Evolutionary conservation across 805 yeast species (phyloP).

Genomic region (Metschnikowia lochheadii): DNA sequence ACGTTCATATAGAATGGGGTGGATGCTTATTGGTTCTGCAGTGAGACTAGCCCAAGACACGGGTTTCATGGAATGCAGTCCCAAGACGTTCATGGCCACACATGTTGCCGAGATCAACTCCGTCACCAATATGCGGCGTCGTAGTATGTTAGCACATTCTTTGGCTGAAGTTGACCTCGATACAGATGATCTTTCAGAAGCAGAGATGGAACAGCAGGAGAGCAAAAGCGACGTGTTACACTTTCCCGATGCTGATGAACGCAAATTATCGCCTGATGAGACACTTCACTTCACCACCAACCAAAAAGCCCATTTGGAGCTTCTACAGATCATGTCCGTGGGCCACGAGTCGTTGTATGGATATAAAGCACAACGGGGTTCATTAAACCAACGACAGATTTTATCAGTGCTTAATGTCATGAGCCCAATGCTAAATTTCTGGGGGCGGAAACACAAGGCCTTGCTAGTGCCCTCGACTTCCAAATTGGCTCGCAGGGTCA

Average conservation of each 20-base stretch:
- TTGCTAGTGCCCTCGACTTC: constrained; percentile 49
- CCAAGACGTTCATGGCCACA: constrained; percentile 75
- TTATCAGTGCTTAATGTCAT: constrained; percentile 67
- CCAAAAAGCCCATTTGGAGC: constrained; percentile 76
- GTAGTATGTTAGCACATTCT: constrained; percentile 73
- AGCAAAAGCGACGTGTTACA: constrained; percentile 23
- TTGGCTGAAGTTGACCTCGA: constrained; percentile 62
- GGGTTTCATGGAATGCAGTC: constrained; percentile 70
- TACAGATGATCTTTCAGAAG: constrained; percentile 37
- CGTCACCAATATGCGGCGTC: constrained; percentile 74
- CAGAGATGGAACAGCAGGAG: constrained; percentile 26
- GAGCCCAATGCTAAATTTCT: constrained; percentile 71
- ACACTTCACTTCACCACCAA: constrained; percentile 50
- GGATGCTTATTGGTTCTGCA: constrained; percentile 90
- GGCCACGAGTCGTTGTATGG: constrained; percentile 84
- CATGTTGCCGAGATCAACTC: constrained; percentile 80
- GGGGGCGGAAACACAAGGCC: constrained; percentile 64
- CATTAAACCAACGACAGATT: constrained; percentile 57
- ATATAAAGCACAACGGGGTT: constrained; percentile 51
- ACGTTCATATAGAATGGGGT: constrained; percentile 84
- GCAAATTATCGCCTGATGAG: constrained; percentile 7
- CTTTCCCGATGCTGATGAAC: constrained; percentile 32
- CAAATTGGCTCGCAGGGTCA: constrained; percentile 32
- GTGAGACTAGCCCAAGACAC: constrained; percentile 82
- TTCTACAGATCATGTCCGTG: constrained; percentile 71